Base-by-base conservation (phyloP, 2,329 filamentous ascomycete species). In the Neobulgaria alba region DNA sequence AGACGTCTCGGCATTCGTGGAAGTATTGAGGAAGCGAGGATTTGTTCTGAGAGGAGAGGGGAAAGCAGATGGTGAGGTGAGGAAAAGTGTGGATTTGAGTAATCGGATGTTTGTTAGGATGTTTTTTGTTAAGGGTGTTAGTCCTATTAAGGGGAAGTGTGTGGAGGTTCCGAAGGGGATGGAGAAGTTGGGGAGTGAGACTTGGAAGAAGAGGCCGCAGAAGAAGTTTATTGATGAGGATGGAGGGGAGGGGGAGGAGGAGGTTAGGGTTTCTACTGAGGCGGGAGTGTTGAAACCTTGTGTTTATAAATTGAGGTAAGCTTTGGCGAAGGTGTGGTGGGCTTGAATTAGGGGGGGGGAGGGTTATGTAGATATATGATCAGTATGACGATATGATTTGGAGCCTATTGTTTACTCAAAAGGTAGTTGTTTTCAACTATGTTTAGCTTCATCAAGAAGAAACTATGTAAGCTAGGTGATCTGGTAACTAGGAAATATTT, bases 101-200 rank as follows among this genome's bases (percentile, higher is more conserved):
- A 98, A 98, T 66, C 93, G 84, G 67, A 98, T 98, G 92, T 98
- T 98, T 67, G 90, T 96, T 52, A 86, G 83, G 66, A 90, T 98
- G 87, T 79, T 83, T 54, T 98, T 98, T 63, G 70, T 89, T 55
- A 98, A 96, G 67, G 78, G 74, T n/a, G 78, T 77, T 15, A 67
- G 77, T 33, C 83, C 89, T 0, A 72, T 72, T 2, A 82, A 79
- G 59, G 88, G 88, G 17, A 93, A 94, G 67, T 77, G 82, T 49
- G 76, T 70, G 10, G 69, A 65, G 39, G 58, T 63, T 14, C 49
- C 55, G 17, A 53, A 56, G 49, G 51, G 47, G 19, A 55, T 71
- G 39, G 72, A 71, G 18, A 65, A 75, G 42, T 68, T 71, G 35
- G 70, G 70, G 1, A 72, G 78, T 2, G 72, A 80, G 52, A 72